Percentiles rank a stretch among this genome's conserved stretches.
Evolutionary conservation across 2,329 filamentous ascomycete genomes (phyloP).

Genomic region (Apiospora rasikravindrae): DNA sequence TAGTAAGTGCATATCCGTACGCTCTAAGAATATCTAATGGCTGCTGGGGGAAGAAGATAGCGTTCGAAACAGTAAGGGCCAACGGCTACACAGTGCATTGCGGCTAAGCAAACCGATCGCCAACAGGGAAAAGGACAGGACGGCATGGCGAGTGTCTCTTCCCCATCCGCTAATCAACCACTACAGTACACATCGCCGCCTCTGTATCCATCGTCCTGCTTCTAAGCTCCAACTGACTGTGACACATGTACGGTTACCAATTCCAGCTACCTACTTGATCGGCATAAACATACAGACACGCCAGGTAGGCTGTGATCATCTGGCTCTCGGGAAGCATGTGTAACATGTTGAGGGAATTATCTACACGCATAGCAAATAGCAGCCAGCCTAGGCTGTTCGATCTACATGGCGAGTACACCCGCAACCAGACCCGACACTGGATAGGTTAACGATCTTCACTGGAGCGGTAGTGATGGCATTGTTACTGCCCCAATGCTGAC

Average conservation of each 20-base stretch:
- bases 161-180: slow-evolving; percentile 1
- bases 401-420: slow-evolving; percentile 1
- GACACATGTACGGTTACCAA: no score
- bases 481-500: not conserved
- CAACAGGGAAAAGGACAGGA: slow-evolving; percentile 1
- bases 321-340: not conserved
- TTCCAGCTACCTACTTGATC: not conserved
- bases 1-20: not conserved
- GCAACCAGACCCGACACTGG: not conserved
- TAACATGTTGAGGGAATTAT: not conserved
- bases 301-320: not conserved
- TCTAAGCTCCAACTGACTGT: not conserved
- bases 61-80: slow-evolving; percentile 1
- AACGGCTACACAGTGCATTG: slow-evolving; percentile 7
- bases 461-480: not conserved
- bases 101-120: slow-evolving; percentile 1
- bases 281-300: not conserved
- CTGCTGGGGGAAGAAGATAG: not conserved
- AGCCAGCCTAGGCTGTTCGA: not conserved
- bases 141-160: not conserved
- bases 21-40: not conserved
- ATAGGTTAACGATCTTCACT: slow-evolving; percentile 7
- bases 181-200: not conserved
- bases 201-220: not conserved
- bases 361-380: not conserved